Conservation (phyloP, 208 protist species). For the Crithidia sp. region DNA sequence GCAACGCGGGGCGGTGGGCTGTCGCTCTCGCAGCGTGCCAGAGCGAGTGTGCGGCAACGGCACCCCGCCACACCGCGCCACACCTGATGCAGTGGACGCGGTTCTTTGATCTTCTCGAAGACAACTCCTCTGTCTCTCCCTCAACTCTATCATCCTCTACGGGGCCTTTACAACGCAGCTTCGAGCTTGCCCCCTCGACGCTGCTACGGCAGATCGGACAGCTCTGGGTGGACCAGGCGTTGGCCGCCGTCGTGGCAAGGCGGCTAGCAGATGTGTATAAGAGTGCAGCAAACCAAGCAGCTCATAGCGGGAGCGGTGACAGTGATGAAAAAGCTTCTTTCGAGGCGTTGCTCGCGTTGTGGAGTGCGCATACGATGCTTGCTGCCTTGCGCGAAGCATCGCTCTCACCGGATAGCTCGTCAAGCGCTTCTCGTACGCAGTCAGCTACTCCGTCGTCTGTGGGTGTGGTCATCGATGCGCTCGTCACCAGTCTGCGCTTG, state of each 20-base stretch:
- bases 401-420: too few species aligned
- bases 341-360: conserved; percentile 24
- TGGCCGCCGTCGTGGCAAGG: background rate
- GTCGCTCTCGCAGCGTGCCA: conserved; percentile 5
- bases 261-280: conserved; percentile 24
- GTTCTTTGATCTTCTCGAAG: background rate
- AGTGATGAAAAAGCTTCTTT: background rate
- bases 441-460: background rate
- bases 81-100: background rate
- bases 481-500: background rate
- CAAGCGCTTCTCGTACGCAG: background rate
- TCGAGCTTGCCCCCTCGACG: conserved; percentile 2
- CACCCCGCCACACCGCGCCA: background rate
- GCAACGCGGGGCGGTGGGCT: background rate
- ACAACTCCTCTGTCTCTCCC: background rate
- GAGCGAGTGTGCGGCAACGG: background rate
- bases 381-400: background rate
- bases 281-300: background rate
- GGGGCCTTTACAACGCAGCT: background rate
- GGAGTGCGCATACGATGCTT: conserved; percentile 29
- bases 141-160: too few species aligned
- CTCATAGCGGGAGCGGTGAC: background rate
- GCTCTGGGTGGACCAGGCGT: conserved; percentile 23
- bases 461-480: background rate
- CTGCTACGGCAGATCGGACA: conserved; percentile 18